A percentile compares a stretch with the other conserved stretches of the same genome.
These are phyloP conservation scores for Ascochyta viciae-villosae DNA, from an alignment of 2,329 filamentous ascomycete genomes.

Conservation along the genomic window DNA sequence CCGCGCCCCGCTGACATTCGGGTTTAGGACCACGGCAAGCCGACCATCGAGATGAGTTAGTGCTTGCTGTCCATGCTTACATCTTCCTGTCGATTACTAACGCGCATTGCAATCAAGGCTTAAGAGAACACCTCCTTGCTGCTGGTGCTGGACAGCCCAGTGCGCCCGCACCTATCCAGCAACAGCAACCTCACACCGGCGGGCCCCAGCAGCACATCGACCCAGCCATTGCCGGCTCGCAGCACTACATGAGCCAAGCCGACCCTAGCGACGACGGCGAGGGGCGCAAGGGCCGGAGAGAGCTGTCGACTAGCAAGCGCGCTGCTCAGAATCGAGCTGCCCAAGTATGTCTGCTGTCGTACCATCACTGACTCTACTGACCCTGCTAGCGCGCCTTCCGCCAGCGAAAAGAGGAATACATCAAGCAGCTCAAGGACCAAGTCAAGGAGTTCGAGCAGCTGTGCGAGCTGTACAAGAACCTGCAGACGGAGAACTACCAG, in stretches of 20 bases:
- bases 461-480: slow-evolving; percentile 77
- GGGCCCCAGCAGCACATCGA: slow-evolving; percentile 63
- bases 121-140: slow-evolving; percentile 69
- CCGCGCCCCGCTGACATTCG: slow-evolving; percentile 36
- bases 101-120: slow-evolving; percentile 53
- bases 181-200: slow-evolving; percentile 49
- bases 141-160: slow-evolving; percentile 54
- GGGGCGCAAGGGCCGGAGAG: slow-evolving; percentile 75
- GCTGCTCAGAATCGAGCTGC: slow-evolving; percentile 96
- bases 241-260: slow-evolving; percentile 57
- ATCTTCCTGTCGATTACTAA: slow-evolving; percentile 41
- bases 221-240: slow-evolving; percentile 62
- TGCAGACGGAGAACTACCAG: slow-evolving; percentile 88
- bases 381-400: slow-evolving; percentile 83
- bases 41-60: slow-evolving; percentile 54
- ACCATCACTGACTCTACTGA: slow-evolving; percentile 29
- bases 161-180: slow-evolving; percentile 27
- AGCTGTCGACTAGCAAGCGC: slow-evolving; percentile 93
- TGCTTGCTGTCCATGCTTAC: slow-evolving; percentile 23
- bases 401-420: slow-evolving; percentile 96
- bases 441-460: slow-evolving; percentile 81
- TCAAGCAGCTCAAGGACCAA: slow-evolving; percentile 95
- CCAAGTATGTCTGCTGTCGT: slow-evolving; percentile 67
- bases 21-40: slow-evolving; percentile 43
- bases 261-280: slow-evolving; percentile 56